phyloP scores from a whole-genome alignment of 805 yeast genomes.

The Candida maltosa region DNA sequence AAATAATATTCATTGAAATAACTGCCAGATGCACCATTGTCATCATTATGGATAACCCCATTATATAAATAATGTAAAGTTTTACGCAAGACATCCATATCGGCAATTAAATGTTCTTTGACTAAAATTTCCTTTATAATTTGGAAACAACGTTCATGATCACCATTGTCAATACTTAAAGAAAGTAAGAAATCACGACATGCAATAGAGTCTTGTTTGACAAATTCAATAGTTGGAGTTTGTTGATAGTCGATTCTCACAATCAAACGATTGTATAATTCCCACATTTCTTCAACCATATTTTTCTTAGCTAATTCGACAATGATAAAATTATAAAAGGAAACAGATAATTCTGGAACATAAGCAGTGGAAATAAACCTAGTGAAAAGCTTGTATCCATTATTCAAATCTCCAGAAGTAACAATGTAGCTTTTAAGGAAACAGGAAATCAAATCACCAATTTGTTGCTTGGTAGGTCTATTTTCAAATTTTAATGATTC shows the following conservation, averaged over 20 bases:
- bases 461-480: slow-evolving; percentile 19
- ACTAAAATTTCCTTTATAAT: slow-evolving; percentile 33
- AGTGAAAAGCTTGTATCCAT: slow-evolving; percentile 21
- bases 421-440: slow-evolving; percentile 31
- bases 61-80: slow-evolving; percentile 25
- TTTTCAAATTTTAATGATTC: slow-evolving; percentile 14
- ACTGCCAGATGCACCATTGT: slow-evolving; percentile 4
- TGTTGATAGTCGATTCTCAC: slow-evolving; percentile 34
- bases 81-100: slow-evolving; percentile 26
- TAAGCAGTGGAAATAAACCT: slow-evolving; percentile 27
- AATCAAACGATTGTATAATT: slow-evolving; percentile 29
- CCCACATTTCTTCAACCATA: slow-evolving; percentile 23
- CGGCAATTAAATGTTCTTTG: slow-evolving; percentile 26
- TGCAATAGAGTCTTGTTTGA: slow-evolving; percentile 8
- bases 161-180: slow-evolving; percentile 29
- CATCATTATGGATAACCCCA: slow-evolving; percentile 17
- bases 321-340: slow-evolving; percentile 29
- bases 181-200: slow-evolving; percentile 31
- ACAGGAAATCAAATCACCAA: slow-evolving; percentile 41
- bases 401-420: slow-evolving; percentile 12
- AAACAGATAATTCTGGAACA: slow-evolving; percentile 33
- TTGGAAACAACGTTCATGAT: slow-evolving; percentile 31
- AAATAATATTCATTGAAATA: slow-evolving; percentile 23
- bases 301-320: slow-evolving; percentile 19
- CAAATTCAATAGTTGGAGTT: slow-evolving; percentile 7